Evolutionary conservation across 2,329 filamentous ascomycete species (phyloP), one percentile per base, ranked within the genome.

Genomic region (Botrytis sinoallii): DNA sequence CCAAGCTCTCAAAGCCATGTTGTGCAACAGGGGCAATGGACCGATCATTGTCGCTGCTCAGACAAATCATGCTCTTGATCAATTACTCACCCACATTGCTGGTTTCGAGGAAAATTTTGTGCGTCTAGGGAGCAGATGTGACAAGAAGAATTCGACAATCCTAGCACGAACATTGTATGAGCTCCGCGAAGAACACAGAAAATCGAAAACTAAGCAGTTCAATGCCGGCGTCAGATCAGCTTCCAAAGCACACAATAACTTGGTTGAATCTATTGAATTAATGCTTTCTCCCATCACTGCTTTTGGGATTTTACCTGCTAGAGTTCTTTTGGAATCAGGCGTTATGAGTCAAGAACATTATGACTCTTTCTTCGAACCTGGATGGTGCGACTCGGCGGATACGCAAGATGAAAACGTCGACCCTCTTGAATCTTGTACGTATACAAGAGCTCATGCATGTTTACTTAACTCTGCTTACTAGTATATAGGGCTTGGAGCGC

Each of bases 61-160:
- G 78, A 98, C 94, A 0, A 98, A 98, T 74, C 94, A 97, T 81
- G 94, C 94, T 0, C 84, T 97, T 0, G 94, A 98, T 77, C 94
- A 97, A 79, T 85, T 98, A 0, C 84, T 97, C 0, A 80, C 79
- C 48, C 78, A 81, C 63, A 75, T 82, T 25, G 46, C 77, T 18
- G 61, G 65, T 9, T 92, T 91, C 77, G 90, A 92, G 77, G 81
- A 83, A 0, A 86, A 88, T 1, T 90, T 94, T 73, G 83, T 91
- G 67, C 87, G 91, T 14, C 82, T 93, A 16, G 83, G 85, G 16
- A 78, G 80, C 12, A 72, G 79, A 70, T 77, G 72, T 25, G 77
- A 77, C n/a, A 78, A 77, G 65, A 75, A 75, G 8, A 91, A 93
- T 74, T 82, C 85, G 0, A 85, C 87, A 0, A 90, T 97, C 76